Conservation (phyloP, 1,284 basidiomycete species). For the Ustilago curta region DNA sequence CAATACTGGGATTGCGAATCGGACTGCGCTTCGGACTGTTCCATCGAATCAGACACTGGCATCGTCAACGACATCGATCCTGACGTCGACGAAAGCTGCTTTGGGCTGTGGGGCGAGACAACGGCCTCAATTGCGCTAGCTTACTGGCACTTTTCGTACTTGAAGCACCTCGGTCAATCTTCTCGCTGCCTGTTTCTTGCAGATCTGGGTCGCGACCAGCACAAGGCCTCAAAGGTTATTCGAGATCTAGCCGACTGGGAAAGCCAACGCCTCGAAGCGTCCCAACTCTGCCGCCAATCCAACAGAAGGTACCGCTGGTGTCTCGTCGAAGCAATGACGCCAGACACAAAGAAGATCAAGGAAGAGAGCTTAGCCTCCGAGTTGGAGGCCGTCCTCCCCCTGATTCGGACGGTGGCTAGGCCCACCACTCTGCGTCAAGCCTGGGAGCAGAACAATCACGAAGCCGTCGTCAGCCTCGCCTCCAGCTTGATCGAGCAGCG, state of each 20-base stretch:
- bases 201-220: background rate
- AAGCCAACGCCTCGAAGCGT: background rate
- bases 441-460: conserved; percentile 7
- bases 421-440: conserved; percentile 10
- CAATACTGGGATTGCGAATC: background rate
- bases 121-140: background rate
- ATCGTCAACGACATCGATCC: no score
- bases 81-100: background rate
- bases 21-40: background rate
- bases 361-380: background rate
- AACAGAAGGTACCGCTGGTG: background rate
- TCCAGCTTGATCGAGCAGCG: conserved; percentile 13
- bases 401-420: background rate
- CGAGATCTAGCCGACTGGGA: background rate
- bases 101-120: no score
- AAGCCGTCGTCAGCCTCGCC: conserved; percentile 12
- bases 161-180: background rate
- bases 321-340: background rate
- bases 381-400: background rate
- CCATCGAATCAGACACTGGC: background rate
- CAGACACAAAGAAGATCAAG: background rate
- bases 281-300: background rate
- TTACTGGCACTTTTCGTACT: background rate
- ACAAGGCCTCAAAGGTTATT: background rate
- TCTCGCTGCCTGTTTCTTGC: background rate